Conservation (phyloP, 331 rosid species). For the Spiraea crenata region DNA sequence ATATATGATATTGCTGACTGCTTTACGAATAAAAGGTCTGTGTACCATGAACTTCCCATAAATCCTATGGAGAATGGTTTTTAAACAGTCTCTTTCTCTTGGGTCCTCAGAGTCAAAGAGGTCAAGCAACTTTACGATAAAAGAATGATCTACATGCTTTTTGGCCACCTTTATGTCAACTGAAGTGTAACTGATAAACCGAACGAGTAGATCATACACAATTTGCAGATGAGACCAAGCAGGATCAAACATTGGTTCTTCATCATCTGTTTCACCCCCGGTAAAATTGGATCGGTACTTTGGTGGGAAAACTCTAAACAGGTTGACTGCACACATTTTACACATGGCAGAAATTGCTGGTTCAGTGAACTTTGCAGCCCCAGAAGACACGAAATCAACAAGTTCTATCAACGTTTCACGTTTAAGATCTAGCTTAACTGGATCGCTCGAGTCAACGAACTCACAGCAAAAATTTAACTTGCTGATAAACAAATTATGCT, state of each 20-base stretch:
- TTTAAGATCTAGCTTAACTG: slow-evolving; percentile 77
- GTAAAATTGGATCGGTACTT: slow-evolving; percentile 60
- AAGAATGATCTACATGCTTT: slow-evolving; percentile 74
- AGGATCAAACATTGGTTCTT: slow-evolving; percentile 97
- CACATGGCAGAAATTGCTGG: slow-evolving; percentile 78
- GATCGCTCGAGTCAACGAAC: slow-evolving; percentile 60
- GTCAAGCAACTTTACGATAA: slow-evolving; percentile 76
- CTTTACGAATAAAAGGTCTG: slow-evolving; percentile 85
- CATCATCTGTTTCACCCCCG: slow-evolving; percentile 85
- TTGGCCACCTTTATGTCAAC: slow-evolving; percentile 85
- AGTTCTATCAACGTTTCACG: slow-evolving; percentile 79
- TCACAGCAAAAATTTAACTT: slow-evolving; percentile 89
- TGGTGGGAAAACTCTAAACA: slow-evolving; percentile 94
- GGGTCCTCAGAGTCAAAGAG: slow-evolving; percentile 98
- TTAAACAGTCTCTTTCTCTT: slow-evolving; percentile 97
- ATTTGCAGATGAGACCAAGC: slow-evolving; percentile 89
- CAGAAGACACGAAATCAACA: slow-evolving; percentile 89
- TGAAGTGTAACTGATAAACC: slow-evolving; percentile 62
- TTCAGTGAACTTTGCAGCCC: slow-evolving; percentile 85
- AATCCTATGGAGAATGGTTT: slow-evolving; percentile 85
- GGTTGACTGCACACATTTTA: slow-evolving; percentile 82
- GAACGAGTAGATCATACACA: slow-evolving; percentile 92
- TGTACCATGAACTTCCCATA: slow-evolving; percentile 97
- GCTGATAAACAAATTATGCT: slow-evolving; percentile 77
- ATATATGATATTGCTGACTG: slow-evolving; percentile 79